Conservation (phyloP, 768 basidiomycete species). For the Boletus coccyginus region DNA sequence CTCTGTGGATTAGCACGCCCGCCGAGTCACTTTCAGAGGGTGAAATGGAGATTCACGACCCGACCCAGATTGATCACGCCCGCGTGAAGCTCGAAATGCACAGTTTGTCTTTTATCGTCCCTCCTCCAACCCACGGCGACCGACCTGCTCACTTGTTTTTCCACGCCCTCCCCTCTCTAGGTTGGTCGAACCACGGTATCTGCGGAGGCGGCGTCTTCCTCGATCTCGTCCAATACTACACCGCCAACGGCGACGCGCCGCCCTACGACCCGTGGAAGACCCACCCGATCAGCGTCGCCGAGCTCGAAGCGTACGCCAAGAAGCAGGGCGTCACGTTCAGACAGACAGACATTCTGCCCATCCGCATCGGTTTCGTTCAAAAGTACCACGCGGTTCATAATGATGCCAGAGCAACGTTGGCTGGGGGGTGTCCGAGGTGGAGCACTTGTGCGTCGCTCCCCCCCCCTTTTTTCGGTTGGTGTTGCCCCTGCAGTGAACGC, state of each 20-base stretch:
- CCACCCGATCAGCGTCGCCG: conserved; percentile 49
- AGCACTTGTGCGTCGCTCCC: conserved; percentile 48
- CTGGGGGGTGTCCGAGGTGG: conserved; percentile 32
- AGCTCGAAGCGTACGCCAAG: conserved; percentile 57
- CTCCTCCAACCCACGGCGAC: background rate
- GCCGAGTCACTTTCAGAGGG: conserved; percentile 43
- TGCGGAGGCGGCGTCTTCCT: conserved; percentile 67
- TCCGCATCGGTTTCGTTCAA: conserved; percentile 62
- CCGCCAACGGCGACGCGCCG: conserved; percentile 35
- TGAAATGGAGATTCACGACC: conserved; percentile 45
- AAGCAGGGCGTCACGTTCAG: conserved; percentile 57
- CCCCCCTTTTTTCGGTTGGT: background rate
- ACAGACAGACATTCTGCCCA: conserved; percentile 56
- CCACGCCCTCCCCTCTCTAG: conserved; percentile 28
- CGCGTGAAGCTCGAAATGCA: conserved; percentile 61
- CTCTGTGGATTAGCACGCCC: conserved; percentile 39
- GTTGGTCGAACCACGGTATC: conserved; percentile 71
- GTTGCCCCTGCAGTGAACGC: background rate
- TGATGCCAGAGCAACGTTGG: conserved; percentile 44
- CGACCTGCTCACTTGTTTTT: background rate
- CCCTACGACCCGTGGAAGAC: conserved; percentile 67
- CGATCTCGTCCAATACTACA: conserved; percentile 57
- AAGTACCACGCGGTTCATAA: conserved; percentile 46
- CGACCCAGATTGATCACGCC: conserved; percentile 44
- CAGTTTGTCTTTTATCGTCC: conserved; percentile 41